Percentiles rank a stretch among this genome's conserved stretches.
phyloP scores from a whole-genome alignment of 305 asterid genomes.

The Solanum hybrid region DNA sequence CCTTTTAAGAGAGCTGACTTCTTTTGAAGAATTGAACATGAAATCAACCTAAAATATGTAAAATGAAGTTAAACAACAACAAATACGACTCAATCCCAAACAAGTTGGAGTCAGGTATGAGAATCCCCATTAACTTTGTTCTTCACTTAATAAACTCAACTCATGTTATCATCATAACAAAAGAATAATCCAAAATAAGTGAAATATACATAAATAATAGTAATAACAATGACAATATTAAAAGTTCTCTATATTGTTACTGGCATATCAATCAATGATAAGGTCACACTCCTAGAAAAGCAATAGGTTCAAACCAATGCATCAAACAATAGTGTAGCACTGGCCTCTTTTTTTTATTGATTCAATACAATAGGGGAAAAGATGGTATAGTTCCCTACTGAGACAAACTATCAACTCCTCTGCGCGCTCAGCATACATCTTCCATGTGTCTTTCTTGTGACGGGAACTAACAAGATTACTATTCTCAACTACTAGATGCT shows the following conservation, averaged over 20 bases:
- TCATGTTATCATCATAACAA: background rate
- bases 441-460: background rate
- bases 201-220: background rate
- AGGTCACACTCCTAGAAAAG: background rate
- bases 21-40: conserved; percentile 79
- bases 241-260: background rate
- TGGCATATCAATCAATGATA: background rate
- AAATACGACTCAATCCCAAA: background rate
- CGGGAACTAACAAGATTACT: background rate
- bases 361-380: background rate
- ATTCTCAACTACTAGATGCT: background rate
- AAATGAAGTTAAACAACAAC: background rate
- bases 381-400: background rate
- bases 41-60: conserved; percentile 63
- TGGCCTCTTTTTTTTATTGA: background rate
- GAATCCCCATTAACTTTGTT: background rate
- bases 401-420: background rate
- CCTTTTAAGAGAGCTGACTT: conserved; percentile 64
- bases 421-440: background rate
- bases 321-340: background rate
- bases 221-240: background rate
- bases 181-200: background rate
- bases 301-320: background rate
- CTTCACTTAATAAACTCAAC: background rate
- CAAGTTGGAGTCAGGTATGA: background rate